Conservation (phyloP, 495 filamentous ascomycete genomes). For the Xylaria venustula region DNA sequence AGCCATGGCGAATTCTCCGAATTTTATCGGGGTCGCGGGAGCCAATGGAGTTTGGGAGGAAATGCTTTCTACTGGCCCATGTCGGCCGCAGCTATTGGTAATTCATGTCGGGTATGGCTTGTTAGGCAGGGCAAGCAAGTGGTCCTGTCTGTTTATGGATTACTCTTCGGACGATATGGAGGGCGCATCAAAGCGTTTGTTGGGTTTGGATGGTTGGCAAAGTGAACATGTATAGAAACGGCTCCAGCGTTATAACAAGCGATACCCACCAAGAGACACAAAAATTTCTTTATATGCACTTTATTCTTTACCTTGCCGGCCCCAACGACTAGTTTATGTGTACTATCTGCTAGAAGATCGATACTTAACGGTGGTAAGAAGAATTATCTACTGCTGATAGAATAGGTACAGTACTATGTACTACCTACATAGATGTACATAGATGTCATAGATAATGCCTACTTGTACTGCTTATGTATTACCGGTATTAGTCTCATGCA, state of each 20-base stretch:
- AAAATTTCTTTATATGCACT: background rate
- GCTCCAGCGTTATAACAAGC: conserved; percentile 11
- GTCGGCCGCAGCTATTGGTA: background rate
- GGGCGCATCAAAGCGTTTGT: conserved; percentile 6
- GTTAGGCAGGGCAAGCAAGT: background rate
- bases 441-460: too few relatives aligned
- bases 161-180: background rate
- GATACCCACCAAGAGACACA: conserved; percentile 10
- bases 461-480: background rate
- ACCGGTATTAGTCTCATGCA: background rate
- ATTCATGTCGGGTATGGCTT: background rate
- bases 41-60: background rate
- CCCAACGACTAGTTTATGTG: too few relatives aligned
- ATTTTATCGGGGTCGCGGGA: background rate
- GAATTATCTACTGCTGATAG: background rate
- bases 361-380: background rate
- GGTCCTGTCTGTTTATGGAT: background rate
- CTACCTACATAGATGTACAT: too few relatives aligned
- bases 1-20: background rate
- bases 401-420: background rate
- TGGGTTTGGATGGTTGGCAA: conserved; percentile 13
- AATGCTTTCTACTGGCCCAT: background rate
- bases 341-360: too few relatives aligned
- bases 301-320: too few relatives aligned
- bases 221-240: conserved; percentile 11